phyloP scores from a whole-genome alignment of 257 asterid species.

The Rauvolfia tetraphylla region DNA sequence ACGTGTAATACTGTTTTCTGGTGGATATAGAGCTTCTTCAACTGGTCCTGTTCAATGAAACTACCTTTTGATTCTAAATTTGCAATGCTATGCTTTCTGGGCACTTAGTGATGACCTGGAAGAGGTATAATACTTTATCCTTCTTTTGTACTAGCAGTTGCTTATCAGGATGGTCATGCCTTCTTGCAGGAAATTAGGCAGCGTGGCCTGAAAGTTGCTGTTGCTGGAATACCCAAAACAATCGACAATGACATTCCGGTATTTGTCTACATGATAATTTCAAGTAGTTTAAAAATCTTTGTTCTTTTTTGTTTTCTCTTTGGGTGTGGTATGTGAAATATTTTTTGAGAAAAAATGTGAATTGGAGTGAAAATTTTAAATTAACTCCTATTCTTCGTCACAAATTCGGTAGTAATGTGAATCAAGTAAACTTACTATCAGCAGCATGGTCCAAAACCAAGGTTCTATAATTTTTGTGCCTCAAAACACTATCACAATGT shows the following conservation, averaged over 20 bases:
- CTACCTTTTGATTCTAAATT: neutral
- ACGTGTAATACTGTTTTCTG: neutral
- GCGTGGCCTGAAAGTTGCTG: conserved; percentile 82
- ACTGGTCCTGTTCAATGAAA: neutral
- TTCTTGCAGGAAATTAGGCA: conserved; percentile 71
- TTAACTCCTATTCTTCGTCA: neutral
- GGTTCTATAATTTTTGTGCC: neutral
- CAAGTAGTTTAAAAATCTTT: neutral
- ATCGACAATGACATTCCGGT: conserved; percentile 98
- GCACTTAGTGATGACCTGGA: neutral
- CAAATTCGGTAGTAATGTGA: neutral
- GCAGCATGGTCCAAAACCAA: neutral
- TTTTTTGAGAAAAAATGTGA: conserved; percentile 2
- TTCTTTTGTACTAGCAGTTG: neutral
- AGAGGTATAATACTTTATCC: neutral
- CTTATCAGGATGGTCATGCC: conserved; percentile 14
- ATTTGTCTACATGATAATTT: conserved; percentile 16
- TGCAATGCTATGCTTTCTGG: neutral
- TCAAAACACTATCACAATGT: neutral
- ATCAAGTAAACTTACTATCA: neutral
- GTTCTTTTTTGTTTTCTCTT: neutral
- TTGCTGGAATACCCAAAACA: conserved; percentile 95
- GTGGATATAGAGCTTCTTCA: neutral
- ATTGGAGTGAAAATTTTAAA: neutral
- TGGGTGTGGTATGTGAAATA: neutral